Conservation (phyloP, 306 rosid genomes). For the Oxytropis ochrocephala region DNA sequence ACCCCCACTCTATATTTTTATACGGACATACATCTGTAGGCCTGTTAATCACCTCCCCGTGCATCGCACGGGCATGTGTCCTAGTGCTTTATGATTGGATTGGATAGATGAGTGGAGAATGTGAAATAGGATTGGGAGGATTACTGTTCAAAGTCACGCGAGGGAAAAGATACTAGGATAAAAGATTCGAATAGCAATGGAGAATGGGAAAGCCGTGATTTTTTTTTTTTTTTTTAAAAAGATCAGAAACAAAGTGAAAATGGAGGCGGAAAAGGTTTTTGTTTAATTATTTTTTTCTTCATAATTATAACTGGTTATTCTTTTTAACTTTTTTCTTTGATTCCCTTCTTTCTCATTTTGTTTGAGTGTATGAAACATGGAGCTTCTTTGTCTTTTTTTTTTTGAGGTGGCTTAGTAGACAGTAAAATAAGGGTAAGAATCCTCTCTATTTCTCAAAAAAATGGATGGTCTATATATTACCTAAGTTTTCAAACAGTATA, state of each 20-base stretch:
- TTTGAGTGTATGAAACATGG: not conserved
- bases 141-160: slow-evolving; percentile 53
- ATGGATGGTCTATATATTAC: too few species aligned
- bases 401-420: not conserved
- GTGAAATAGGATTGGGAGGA: slow-evolving; percentile 12
- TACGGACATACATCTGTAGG: too few species aligned
- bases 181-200: not conserved
- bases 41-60: too few species aligned
- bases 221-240: not conserved
- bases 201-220: slow-evolving; percentile 18
- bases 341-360: not conserved
- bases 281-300: not conserved
- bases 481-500: too few species aligned
- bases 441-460: too few species aligned
- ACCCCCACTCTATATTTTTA: too few species aligned
- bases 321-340: too few species aligned
- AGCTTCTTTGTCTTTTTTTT: not conserved
- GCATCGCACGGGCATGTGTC: too few species aligned
- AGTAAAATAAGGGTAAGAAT: not conserved
- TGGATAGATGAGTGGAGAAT: slow-evolving; percentile 36
- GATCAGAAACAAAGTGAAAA: not conserved
- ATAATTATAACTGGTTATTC: too few species aligned
- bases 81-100: slow-evolving; percentile 47
- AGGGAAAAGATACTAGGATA: not conserved
- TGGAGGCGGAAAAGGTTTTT: slow-evolving; percentile 17